Base-by-base conservation (phyloP, 2,329 filamentous ascomycete genomes). In the Elsinoe fawcettii region DNA sequence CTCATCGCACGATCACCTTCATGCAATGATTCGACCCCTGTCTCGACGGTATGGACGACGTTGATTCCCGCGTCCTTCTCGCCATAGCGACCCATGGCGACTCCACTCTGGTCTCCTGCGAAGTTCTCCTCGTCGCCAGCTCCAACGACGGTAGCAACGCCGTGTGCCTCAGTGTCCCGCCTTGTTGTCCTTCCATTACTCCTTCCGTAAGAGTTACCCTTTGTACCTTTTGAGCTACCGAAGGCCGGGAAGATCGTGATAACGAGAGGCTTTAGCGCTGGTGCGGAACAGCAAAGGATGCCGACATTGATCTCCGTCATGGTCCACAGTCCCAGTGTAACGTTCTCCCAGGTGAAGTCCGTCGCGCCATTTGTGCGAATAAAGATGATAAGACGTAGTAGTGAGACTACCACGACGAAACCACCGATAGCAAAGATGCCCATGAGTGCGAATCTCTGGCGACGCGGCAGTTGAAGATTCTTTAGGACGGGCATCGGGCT, bases 361-460 rank as follows among this genome's bases (percentile, higher is more conserved):
- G 43, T 53, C 6, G 63, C 57, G 20, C 60, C 59, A 5, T 64
- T 64, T 44, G 64, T 60, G 44, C 60, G 60, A 34, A 64, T 62
- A 18, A 66, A 62, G 2, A 61, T 61, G 20, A 55, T 59, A 22
- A 66, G 61, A 18, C 65, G 65, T 12, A 66, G 55, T 9, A 65
- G 58, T 6, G 63, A 65, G 22, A 65, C 61, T 43, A 66, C 41
- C 51, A 63, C 63, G 16, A 63, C 63, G 58, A 70, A 61, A 18
- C 62, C 62, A 20, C 69, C 69, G 18, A 69, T 60, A 9, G 65
- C 67, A 57, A 70, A 71, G 3, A 70, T 62, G 16, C 62, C 65
- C 62, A 68, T 68, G 22, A 71, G 58, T 1, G 66, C 59, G 32
- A 58, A 56, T 51, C 65, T 67, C 56, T 69, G 67, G n/a, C 59